These are phyloP conservation scores for Claviceps lovelessii DNA, from an alignment of 2,329 filamentous ascomycete species.

Conservation along the genomic window DNA sequence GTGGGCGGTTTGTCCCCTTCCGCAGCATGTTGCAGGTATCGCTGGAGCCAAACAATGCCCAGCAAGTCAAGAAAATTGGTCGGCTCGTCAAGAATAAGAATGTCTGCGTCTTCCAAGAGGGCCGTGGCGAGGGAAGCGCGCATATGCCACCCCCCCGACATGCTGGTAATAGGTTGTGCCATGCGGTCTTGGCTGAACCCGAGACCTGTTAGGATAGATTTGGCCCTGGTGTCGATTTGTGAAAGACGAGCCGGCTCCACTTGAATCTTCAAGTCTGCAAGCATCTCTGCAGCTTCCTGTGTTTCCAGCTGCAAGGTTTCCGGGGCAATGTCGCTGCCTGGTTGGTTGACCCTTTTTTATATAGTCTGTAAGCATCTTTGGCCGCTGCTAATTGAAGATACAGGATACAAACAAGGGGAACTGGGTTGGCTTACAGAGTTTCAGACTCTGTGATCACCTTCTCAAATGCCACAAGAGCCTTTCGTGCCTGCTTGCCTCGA, in stretches of 20 bases:
- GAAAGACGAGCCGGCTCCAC: constrained; percentile 51
- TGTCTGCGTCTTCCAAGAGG: constrained; percentile 58
- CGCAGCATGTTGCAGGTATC: constrained; percentile 46
- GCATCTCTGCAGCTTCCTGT: constrained; percentile 53
- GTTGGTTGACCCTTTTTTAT: constrained; percentile 30
- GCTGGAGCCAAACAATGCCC: constrained; percentile 73
- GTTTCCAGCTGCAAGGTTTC: constrained; percentile 48
- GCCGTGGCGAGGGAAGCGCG: constrained; percentile 49
- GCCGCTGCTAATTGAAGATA: not conserved
- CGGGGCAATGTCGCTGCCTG: constrained; percentile 40
- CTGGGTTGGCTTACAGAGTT: constrained; percentile 26
- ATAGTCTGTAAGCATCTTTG: not conserved
- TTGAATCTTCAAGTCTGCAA: constrained; percentile 53
- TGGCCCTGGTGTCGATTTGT: constrained; percentile 51
- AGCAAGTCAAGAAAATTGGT: constrained; percentile 77
- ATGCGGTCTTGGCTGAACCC: constrained; percentile 54
- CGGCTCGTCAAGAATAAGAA: constrained; percentile 73
- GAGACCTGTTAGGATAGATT: constrained; percentile 51
- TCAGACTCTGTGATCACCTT: constrained; percentile 46
- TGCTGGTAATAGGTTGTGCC: constrained; percentile 41
- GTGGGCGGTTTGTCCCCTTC: constrained; percentile 44
- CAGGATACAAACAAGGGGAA: not conserved
- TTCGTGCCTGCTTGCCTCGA: constrained; percentile 60
- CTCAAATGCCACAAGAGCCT: constrained; percentile 56
- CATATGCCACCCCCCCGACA: constrained; percentile 71